These are phyloP conservation scores for Colletotrichum cuscutae DNA, from an alignment of 2,329 filamentous ascomycete species.

Conservation along the genomic window DNA sequence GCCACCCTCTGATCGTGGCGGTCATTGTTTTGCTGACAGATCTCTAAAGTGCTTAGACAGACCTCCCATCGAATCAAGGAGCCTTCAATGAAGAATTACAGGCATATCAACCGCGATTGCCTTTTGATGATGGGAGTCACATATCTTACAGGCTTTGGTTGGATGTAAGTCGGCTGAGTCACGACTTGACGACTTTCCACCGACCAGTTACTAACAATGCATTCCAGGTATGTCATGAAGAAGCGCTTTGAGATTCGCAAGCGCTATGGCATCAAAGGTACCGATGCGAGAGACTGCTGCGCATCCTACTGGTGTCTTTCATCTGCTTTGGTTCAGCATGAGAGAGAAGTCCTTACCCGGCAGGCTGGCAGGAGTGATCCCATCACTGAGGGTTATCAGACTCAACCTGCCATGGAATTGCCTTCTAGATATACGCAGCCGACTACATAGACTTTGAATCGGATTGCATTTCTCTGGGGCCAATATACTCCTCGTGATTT, in stretches of 20 bases:
- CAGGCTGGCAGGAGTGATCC: background rate
- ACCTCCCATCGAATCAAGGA: background rate
- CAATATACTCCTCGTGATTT: too few species aligned
- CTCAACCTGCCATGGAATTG: background rate
- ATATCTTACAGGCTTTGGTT: background rate
- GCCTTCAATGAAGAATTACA: background rate
- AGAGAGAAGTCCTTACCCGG: constrained; percentile 3
- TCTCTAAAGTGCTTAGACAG: background rate
- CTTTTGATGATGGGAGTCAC: background rate
- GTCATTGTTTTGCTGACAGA: background rate
- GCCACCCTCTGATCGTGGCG: background rate
- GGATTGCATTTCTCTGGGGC: too few species aligned
- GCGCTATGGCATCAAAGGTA: constrained; percentile 5
- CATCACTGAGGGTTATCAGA: background rate
- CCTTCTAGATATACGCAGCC: background rate
- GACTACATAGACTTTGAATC: background rate
- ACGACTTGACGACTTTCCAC: too few species aligned
- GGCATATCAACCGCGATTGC: background rate
- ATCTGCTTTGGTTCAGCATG: constrained; percentile 1
- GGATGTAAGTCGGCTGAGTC: background rate
- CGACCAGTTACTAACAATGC: background rate
- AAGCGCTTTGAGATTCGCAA: constrained; percentile 7
- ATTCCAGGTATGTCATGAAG: background rate
- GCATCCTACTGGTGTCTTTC: background rate
- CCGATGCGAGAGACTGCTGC: constrained; percentile 4